These are phyloP conservation scores for Wickerhamomyces pijperi DNA, from an alignment of 805 yeast genomes.

Conservation along the genomic window DNA sequence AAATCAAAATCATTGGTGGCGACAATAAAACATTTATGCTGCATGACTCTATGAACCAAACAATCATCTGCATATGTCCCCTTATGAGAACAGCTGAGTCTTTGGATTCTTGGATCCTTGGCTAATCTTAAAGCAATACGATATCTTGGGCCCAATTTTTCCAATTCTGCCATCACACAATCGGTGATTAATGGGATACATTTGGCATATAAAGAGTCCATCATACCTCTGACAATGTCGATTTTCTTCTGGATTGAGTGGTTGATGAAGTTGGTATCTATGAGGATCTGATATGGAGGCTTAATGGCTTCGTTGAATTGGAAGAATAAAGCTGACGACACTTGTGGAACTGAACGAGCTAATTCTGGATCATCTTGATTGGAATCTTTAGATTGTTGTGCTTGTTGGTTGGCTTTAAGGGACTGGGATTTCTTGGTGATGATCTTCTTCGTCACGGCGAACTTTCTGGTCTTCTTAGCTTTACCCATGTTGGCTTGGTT, in stretches of 20 bases:
- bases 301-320: conserved; percentile 88
- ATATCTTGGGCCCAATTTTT: conserved; percentile 88
- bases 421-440: conserved; percentile 64
- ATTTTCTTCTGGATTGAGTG: conserved; percentile 93
- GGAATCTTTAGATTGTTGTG: conserved; percentile 27
- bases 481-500: conserved; percentile 65
- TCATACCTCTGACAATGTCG: conserved; percentile 91
- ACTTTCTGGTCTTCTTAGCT: conserved; percentile 93
- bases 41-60: conserved; percentile 82
- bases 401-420: conserved; percentile 31
- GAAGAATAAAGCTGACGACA: conserved; percentile 89
- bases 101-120: conserved; percentile 81
- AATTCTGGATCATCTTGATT: conserved; percentile 64
- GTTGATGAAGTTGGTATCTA: conserved; percentile 95
- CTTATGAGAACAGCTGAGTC: conserved; percentile 82
- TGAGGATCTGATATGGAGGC: conserved; percentile 95
- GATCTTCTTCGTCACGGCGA: conserved; percentile 83
- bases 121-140: conserved; percentile 90
- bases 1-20: conserved; percentile 98
- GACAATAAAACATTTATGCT: conserved; percentile 93
- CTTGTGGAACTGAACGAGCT: conserved; percentile 75
- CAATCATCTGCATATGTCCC: conserved; percentile 99
- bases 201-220: conserved; percentile 91
- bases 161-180: conserved; percentile 97
- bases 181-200: conserved; percentile 94